These are phyloP conservation scores for Hordeum pubiflorum DNA, from an alignment of 202 grass and related monocot species.

Conservation along the genomic window DNA sequence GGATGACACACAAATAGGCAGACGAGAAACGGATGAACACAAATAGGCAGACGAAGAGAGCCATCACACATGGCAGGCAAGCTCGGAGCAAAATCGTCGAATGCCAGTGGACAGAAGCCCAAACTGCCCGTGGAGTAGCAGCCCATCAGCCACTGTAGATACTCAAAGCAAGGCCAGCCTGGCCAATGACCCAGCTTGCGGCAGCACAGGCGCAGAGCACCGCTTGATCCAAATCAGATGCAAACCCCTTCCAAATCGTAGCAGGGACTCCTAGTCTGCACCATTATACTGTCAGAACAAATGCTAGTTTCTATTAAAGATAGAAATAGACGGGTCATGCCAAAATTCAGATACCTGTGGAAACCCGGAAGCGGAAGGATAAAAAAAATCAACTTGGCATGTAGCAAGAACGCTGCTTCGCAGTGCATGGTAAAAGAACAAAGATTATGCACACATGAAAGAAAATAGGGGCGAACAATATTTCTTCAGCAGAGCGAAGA, in stretches of 20 bases:
- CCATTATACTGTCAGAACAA: neutral
- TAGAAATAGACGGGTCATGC: neutral
- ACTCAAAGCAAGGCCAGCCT: neutral
- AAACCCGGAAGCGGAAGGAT: neutral
- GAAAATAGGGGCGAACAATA: neutral
- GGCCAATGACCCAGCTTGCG: no score
- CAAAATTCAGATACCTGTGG: neutral
- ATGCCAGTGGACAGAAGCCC: neutral
- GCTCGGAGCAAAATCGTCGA: neutral
- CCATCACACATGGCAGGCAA: neutral
- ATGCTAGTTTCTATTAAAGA: neutral
- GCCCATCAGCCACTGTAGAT: neutral
- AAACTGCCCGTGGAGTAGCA: neutral
- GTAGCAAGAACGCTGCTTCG: neutral
- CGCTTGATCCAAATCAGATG: neutral
- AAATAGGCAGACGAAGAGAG: neutral
- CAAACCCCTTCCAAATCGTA: neutral
- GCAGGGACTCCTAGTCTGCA: neutral
- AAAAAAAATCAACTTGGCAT: neutral
- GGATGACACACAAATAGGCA: neutral
- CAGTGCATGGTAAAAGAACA: neutral
- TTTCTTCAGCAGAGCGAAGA: neutral
- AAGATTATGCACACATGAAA: neutral
- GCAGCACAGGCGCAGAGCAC: neutral
- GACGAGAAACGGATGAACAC: neutral